Evolutionary conservation across 371 early-diverging fungal genomes (phyloP).

Genomic region (Dichotomocladium elegans): DNA sequence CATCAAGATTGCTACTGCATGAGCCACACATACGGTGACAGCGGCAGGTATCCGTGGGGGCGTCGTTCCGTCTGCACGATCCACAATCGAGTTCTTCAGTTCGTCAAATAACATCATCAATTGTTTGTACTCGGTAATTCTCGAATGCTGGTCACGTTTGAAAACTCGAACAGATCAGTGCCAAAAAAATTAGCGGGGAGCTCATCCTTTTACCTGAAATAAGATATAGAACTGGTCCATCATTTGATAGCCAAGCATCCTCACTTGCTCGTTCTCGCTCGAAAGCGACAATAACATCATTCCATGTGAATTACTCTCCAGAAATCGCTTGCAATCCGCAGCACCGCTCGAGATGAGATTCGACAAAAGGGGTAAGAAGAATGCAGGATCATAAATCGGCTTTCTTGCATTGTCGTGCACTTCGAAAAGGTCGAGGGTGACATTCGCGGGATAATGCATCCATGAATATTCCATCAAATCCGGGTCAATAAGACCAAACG

Average conservation of each 20-base stretch:
- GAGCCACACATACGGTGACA: conserved; percentile 65
- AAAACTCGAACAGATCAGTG: too few species aligned
- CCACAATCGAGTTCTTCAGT: conserved; percentile 65
- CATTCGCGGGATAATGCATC: conserved; percentile 50
- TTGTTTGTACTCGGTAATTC: conserved; percentile 63
- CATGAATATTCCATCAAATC: conserved; percentile 61
- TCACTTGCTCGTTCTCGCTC: conserved; percentile 45
- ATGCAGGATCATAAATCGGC: conserved; percentile 61
- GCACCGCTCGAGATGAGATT: conserved; percentile 52
- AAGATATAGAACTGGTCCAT: conserved; percentile 63
- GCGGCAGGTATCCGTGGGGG: conserved; percentile 63
- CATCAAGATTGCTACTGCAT: conserved; percentile 55
- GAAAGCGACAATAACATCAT: conserved; percentile 63
- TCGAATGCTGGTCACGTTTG: conserved; percentile 19
- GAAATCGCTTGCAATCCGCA: conserved; percentile 55
- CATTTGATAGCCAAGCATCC: conserved; percentile 62
- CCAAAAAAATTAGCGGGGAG: too few species aligned
- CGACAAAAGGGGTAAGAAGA: conserved; percentile 70
- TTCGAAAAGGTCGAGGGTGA: conserved; percentile 18
- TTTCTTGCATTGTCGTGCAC: not conserved
- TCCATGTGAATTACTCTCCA: conserved; percentile 73
- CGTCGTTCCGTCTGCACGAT: conserved; percentile 33
- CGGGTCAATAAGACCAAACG: conserved; percentile 63
- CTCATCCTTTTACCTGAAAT: conserved; percentile 53
- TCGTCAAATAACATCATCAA: conserved; percentile 60